Evolutionary conservation across 108 stramenopile genomes (phyloP), one percentile per base, ranked within the genome.

Genomic region (Cyclotella kingstonii): DNA sequence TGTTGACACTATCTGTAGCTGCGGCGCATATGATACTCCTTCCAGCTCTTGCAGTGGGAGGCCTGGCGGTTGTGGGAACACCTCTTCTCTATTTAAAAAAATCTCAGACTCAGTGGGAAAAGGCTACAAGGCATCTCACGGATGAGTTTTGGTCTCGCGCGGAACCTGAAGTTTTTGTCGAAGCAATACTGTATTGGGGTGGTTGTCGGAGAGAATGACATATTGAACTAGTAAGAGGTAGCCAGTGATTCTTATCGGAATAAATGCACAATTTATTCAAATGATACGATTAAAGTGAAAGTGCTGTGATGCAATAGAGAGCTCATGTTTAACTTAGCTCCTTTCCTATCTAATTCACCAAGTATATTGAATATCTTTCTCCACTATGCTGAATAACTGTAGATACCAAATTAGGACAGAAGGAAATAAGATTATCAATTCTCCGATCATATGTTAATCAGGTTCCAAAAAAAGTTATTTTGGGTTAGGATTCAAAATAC

Each of bases 401-500:
- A n/a, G n/a, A n/a, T n/a, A n/a, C n/a, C n/a, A n/a, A n/a, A n/a
- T n/a, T n/a, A n/a, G n/a, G n/a, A n/a, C n/a, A n/a, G n/a, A n/a
- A n/a, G n/a, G n/a, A n/a, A n/a, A n/a, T n/a, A n/a, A n/a, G n/a
- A n/a, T n/a, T 17, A 7, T 44, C 18, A n/a, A n/a, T n/a, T 14
- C 10, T n/a, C 18, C 18, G 43, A 44, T 44, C 14, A 44, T 18
- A 18, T 14, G 5, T 7, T 15, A 44, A 5, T 15, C 15, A 2
- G 10, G 5, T 14, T 34, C n/a, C 5, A 22, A 2, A 17, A 34
- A 34, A 4, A 29, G 4, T 51, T 63, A 64, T 51, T 70, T 56
- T 11, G 76, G 76, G 47, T 77, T 72, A 11, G 70, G 82, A 64
- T 90, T 90, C 45, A 90, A 38, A 61, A 90, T 90, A 11, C 55